Conservation (phyloP, 1,284 basidiomycete species). For the Austroboletus niveus region DNA sequence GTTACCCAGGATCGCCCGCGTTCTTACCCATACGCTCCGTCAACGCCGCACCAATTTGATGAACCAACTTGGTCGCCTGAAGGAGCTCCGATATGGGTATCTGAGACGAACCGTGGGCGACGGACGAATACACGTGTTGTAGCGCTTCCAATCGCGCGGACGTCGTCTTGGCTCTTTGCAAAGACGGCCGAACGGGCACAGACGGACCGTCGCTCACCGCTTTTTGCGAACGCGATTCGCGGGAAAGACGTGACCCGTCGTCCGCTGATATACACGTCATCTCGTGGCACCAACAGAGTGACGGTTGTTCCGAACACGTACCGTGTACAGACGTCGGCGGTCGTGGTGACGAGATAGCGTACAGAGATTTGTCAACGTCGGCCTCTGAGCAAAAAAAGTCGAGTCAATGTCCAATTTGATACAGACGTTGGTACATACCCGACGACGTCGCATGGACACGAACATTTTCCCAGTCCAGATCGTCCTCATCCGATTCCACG, state of each 20-base stretch:
- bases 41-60: constrained; percentile 37
- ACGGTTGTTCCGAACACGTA: too few species aligned
- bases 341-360: constrained; percentile 6
- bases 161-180: constrained; percentile 31
- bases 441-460: constrained; percentile 21
- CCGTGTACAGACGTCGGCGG: neutral
- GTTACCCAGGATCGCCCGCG: constrained; percentile 16
- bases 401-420: neutral
- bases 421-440: constrained; percentile 14
- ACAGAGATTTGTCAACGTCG: constrained; percentile 20
- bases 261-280: too few species aligned
- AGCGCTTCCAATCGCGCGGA: constrained; percentile 35
- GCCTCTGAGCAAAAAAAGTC: constrained; percentile 14
- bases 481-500: constrained; percentile 18
- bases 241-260: neutral
- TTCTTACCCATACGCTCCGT: constrained; percentile 38
- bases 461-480: constrained; percentile 37
- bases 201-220: constrained; percentile 4
- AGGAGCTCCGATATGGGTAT: constrained; percentile 38
- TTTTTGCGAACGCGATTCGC: constrained; percentile 2
- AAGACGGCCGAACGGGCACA: constrained; percentile 11
- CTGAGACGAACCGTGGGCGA: constrained; percentile 38
- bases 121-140: constrained; percentile 33
- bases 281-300: too few species aligned
- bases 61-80: constrained; percentile 36